A percentile compares a stretch with the other conserved stretches of the same genome.
Conservation (phyloP, 2,329 filamentous ascomycete species). For the Amauroascus verrucosus region DNA sequence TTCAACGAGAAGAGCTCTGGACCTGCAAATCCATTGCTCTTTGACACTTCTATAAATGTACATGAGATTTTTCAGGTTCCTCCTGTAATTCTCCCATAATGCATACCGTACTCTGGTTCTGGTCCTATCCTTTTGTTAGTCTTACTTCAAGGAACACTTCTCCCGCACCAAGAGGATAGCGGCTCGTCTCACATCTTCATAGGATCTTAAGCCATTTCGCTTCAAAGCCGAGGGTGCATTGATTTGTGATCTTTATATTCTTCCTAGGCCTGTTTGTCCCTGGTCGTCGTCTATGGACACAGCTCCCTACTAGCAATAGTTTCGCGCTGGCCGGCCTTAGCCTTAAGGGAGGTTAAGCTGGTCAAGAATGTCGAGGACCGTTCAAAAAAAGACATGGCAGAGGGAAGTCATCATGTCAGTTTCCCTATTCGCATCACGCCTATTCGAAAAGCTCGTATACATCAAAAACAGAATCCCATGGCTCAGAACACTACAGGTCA, state of each 20-base stretch:
- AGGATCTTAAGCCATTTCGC: background rate
- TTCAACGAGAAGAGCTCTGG: background rate
- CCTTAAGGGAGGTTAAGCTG: background rate
- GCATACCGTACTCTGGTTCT: background rate
- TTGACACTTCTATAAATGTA: no score
- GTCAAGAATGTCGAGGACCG: background rate
- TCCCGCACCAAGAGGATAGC: background rate
- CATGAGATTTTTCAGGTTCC: background rate
- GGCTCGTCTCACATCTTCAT: background rate
- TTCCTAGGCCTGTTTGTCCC: background rate
- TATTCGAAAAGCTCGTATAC: background rate
- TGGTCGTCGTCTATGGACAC: background rate
- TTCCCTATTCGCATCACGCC: background rate
- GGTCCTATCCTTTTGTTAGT: conserved; percentile 1
- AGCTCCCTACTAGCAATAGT: background rate
- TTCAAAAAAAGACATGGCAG: background rate
- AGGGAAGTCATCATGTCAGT: background rate
- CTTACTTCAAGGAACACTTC: background rate
- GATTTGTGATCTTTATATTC: background rate
- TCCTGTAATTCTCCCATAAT: background rate
- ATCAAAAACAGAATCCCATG: conserved; percentile 31
- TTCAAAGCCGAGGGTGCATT: background rate
- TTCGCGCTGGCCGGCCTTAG: background rate
- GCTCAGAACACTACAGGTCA: conserved; percentile 30
- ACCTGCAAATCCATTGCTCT: background rate